These are phyloP conservation scores for Yarrowia deformans DNA, from an alignment of 805 yeast genomes.

Conservation along the genomic window DNA sequence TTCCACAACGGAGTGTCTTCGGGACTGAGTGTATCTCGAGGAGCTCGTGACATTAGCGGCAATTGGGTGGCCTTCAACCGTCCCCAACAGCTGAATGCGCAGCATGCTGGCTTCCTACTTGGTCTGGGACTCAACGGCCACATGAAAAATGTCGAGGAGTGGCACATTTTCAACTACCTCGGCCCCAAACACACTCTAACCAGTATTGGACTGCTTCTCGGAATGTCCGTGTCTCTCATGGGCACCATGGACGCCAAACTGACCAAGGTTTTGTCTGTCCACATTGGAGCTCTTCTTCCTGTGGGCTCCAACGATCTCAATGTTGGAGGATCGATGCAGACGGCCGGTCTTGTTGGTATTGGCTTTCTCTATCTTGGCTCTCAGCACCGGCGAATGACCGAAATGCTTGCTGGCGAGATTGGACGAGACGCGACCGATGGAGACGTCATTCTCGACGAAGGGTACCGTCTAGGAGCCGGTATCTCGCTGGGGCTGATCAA, in stretches of 20 bases:
- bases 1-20: conserved; percentile 93
- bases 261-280: conserved; percentile 91
- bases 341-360: conserved; percentile 89
- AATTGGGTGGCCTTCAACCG: conserved; percentile 91
- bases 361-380: conserved; percentile 82
- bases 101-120: conserved; percentile 92
- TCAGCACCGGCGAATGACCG: conserved; percentile 87
- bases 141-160: conserved; percentile 80
- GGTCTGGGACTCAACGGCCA: conserved; percentile 95
- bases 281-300: conserved; percentile 89
- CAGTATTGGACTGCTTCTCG: conserved; percentile 85
- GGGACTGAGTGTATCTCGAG: conserved; percentile 76
- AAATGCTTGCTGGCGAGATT: conserved; percentile 74
- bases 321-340: conserved; percentile 81
- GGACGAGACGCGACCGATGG: conserved; percentile 34
- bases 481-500: conserved; percentile 85
- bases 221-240: conserved; percentile 87
- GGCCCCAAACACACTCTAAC: conserved; percentile 88
- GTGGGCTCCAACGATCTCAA: conserved; percentile 89
- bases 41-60: conserved; percentile 75
- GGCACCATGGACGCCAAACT: conserved; percentile 86
- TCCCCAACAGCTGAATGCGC: conserved; percentile 74
- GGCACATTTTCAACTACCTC: conserved; percentile 93
- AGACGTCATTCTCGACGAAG: conserved; percentile 66
- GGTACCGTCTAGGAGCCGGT: conserved; percentile 87